A percentile compares a stretch with the other conserved stretches of the same genome.
phyloP scores from a whole-genome alignment of 306 rosid genomes.

The Lupinus albus region DNA sequence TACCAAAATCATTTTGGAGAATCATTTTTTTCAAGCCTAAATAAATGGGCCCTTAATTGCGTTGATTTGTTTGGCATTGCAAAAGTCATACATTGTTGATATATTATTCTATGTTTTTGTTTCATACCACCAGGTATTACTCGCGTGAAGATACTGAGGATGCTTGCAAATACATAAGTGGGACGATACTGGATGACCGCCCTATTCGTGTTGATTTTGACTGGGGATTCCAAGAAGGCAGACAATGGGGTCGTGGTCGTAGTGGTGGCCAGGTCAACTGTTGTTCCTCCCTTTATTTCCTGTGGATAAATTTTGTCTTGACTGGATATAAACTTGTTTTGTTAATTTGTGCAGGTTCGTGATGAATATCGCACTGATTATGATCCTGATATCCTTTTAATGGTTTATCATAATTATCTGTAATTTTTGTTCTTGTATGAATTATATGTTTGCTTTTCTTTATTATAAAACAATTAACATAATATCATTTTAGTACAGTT shows the following conservation, averaged over 20 bases:
- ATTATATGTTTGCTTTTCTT: not conserved
- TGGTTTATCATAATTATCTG: constrained; percentile 4
- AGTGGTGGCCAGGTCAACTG: constrained; percentile 95
- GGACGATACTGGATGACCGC: constrained; percentile 97
- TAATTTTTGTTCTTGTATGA: not conserved
- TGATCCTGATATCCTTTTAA: constrained; percentile 98
- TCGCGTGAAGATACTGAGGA: constrained; percentile 95
- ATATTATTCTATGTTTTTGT: constrained; percentile 21
- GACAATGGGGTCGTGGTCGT: constrained; percentile 99
- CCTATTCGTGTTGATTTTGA: constrained; percentile 99
- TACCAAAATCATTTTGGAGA: too few relatives aligned
- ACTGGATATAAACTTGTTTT: constrained; percentile 27
- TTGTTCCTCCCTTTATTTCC: constrained; percentile 10
- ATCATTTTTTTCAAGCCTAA: too few relatives aligned
- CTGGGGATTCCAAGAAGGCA: constrained; percentile 98
- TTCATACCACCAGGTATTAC: constrained; percentile 65
- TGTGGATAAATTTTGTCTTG: constrained; percentile 14
- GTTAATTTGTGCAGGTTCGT: constrained; percentile 69
- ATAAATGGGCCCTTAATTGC: not conserved
- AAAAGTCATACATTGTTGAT: not conserved
- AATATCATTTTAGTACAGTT: not conserved
- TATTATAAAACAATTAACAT: not conserved
- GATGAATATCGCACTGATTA: constrained; percentile 98
- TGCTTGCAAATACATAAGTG: constrained; percentile 91
- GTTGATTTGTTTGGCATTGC: not conserved